Percentiles rank a stretch among this genome's conserved stretches.
Conservation (phyloP, 1,284 basidiomycete genomes). For the Cryptococcus amylolentus region DNA sequence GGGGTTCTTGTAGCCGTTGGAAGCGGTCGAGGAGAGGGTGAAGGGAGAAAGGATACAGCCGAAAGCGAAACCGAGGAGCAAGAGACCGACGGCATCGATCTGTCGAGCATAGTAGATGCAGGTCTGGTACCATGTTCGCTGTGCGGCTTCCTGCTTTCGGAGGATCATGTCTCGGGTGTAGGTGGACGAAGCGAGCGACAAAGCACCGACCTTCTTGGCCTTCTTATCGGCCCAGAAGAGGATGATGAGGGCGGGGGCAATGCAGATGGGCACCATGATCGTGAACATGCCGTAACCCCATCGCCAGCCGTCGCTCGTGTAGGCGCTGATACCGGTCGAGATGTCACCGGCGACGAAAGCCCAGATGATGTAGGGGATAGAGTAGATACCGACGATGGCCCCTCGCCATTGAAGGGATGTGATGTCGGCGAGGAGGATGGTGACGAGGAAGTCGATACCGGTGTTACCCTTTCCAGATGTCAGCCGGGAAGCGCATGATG, state of each 20-base stretch:
- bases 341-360: constrained; percentile 47
- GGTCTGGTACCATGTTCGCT: constrained; percentile 13
- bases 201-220: constrained; percentile 36
- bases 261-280: constrained; percentile 43
- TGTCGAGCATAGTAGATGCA: constrained; percentile 32
- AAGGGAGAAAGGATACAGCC: constrained; percentile 48
- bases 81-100: constrained; percentile 47
- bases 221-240: constrained; percentile 46
- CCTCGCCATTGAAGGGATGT: constrained; percentile 75
- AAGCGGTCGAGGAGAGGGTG: constrained; percentile 38
- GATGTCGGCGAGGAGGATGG: constrained; percentile 59
- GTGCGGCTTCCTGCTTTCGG: constrained; percentile 6
- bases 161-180: constrained; percentile 14
- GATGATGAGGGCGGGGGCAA: constrained; percentile 34
- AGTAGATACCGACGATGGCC: constrained; percentile 64
- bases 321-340: constrained; percentile 61
- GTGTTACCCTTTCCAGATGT: no score
- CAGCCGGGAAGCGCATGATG: neutral
- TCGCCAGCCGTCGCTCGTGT: constrained; percentile 57
- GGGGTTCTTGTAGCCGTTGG: constrained; percentile 44
- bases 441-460: constrained; percentile 17
- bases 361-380: constrained; percentile 59
- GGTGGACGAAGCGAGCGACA: constrained; percentile 24
- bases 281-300: constrained; percentile 58
- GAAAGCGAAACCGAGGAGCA: constrained; percentile 47